Base-by-base conservation (phyloP, 1,284 basidiomycete species). In the Rhizoctonia solani region DNA sequence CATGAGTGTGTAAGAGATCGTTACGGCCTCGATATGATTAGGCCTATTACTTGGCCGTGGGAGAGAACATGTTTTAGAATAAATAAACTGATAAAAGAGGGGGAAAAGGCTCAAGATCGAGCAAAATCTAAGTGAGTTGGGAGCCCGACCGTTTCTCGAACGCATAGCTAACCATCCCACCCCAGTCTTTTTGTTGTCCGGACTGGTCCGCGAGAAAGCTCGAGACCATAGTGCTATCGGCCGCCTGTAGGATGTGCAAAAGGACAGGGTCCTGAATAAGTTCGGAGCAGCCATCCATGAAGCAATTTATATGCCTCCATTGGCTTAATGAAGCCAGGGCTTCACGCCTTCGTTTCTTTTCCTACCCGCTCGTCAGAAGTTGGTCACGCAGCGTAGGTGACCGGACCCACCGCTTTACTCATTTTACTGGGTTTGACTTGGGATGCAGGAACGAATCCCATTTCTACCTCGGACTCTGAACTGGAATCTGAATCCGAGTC, bases 261-360 rank as follows among this genome's bases (percentile, higher is more conserved):
- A 92, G 79, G 67, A 90, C 77, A 44, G 82, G 81, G 74, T 92
- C 90, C 49, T 84, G 81, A 52, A 92, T 79, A 27, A 80, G 77
- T 14, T 82, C 79, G 44, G 73, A 74, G 2, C 82, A 79, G 16
- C 77, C 76, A 13, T 76, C 71, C 53, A 77, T 79, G 16, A 93
- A 77, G 72, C 87, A 88, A 72, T 89, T 88, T 74, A 95, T 86
- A 74, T 98, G 95, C 16, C 83, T 88, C 95, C 95, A 98, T 73
- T 92, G 86, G 66, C 88, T 88, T 37, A 98, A 81, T 0, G 91
- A 85, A 1, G 91, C 90, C 13, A 98, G 84, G 32, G 34, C 54
- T 21, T 61, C 55, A 11, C 41, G 67, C 23, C 44, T 54, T 41
- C 53, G 19, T 58, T 32, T 30, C 42, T 55, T 67, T 23, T 67